Evolutionary conservation across 192 early-diverging fungal species (phyloP).

Genomic region (Coemansia sp.): DNA sequence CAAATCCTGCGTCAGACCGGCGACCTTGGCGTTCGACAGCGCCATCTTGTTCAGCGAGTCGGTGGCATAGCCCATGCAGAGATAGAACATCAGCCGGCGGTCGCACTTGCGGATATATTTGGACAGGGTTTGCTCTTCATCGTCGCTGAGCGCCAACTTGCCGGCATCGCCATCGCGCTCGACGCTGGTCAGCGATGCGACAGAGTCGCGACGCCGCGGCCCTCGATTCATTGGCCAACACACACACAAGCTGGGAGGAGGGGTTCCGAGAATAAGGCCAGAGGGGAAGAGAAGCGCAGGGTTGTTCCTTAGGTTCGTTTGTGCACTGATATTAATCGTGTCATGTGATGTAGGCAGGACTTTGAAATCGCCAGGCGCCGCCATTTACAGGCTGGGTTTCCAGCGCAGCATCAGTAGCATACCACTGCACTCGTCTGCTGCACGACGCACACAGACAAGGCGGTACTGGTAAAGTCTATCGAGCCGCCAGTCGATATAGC

Average conservation of each 20-base stretch:
- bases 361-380: background rate
- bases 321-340: background rate
- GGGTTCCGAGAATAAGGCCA: no score
- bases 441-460: no score
- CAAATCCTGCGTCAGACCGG: conserved; percentile 30
- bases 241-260: no score
- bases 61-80: conserved; percentile 39
- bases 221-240: no score
- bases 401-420: background rate
- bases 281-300: no score
- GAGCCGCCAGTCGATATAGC: no score
- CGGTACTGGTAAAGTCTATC: no score
- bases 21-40: conserved; percentile 36
- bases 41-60: conserved; percentile 50
- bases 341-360: background rate
- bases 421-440: no score
- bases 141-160: conserved; percentile 5
- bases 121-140: conserved; percentile 19
- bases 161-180: background rate
- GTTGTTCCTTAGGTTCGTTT: background rate
- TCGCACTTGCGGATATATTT: conserved; percentile 44
- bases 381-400: background rate
- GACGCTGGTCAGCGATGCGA: background rate
- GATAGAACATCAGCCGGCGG: conserved; percentile 28
- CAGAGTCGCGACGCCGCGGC: background rate